These are phyloP conservation scores for Aspergillus biplanus DNA, from an alignment of 495 filamentous ascomycete species.

Conservation along the genomic window DNA sequence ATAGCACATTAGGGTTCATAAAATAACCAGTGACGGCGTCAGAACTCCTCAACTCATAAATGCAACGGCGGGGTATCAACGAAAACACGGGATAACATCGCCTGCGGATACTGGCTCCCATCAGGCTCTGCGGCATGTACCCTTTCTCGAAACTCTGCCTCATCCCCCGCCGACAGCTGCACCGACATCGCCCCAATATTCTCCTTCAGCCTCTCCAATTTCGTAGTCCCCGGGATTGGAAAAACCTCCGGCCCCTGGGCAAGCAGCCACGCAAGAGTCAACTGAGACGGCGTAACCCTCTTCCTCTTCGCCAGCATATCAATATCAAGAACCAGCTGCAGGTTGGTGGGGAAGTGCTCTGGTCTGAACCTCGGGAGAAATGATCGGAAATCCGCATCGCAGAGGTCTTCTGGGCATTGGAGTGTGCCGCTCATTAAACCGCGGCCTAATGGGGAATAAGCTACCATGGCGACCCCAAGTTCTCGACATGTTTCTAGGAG, in stretches of 20 bases:
- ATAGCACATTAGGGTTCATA: too few species aligned
- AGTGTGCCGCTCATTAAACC: conserved; percentile 42
- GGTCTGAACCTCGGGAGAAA: conserved; percentile 49
- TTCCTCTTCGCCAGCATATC: conserved; percentile 49
- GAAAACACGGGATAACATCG: background rate
- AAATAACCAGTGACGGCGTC: too few species aligned
- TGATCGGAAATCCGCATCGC: conserved; percentile 32
- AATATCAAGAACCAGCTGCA: conserved; percentile 45
- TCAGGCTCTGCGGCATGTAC: conserved; percentile 44
- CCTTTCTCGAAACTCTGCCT: conserved; percentile 49
- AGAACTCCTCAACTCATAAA: background rate
- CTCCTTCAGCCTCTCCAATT: conserved; percentile 58
- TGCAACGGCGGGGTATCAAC: background rate
- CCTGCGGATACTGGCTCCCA: conserved; percentile 41
- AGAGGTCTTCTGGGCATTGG: conserved; percentile 39
- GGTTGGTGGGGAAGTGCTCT: conserved; percentile 54
- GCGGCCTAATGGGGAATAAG: conserved; percentile 50
- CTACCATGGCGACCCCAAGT: conserved; percentile 45
- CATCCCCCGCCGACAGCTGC: conserved; percentile 52
- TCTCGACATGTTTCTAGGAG: conserved; percentile 53
- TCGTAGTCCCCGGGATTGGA: conserved; percentile 62
- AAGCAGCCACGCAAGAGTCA: conserved; percentile 57
- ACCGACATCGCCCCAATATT: conserved; percentile 54
- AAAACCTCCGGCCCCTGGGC: conserved; percentile 57
- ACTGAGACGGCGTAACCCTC: conserved; percentile 46